Base-by-base conservation (phyloP, 2,329 filamentous ascomycete genomes). In the Cercospora janseana region DNA sequence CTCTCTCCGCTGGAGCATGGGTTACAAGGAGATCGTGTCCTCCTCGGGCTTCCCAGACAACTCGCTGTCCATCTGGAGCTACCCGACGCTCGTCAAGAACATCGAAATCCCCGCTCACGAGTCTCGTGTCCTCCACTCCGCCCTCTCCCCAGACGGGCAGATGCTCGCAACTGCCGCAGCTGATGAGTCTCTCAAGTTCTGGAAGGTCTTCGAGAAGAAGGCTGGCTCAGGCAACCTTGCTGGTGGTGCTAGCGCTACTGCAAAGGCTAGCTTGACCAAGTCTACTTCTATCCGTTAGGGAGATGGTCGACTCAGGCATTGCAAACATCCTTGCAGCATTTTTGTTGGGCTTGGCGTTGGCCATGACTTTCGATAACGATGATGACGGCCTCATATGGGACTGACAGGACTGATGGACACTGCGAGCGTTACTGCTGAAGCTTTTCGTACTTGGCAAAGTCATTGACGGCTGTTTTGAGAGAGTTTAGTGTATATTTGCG, bases 131-230 rank as follows among this genome's bases (percentile, higher is more conserved):
- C 82, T 98, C 42, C 93, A 97, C 82, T 95, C 88, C 78, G 93
- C 88, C 69, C 82, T 98, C 62, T 96, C 90, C 75, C 93, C 93
- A 3, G 93, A 98, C 66, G 93, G 93, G 45, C 93, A 98, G 77
- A 95, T 96, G 83, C 82, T 98, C 49, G 93, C 93, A 43, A 98
- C 93, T 44, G 92, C 93, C 54, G 88, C 92, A 62, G 91, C 92
- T 28, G 93, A 98, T 65, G 93, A 98, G 79, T 92, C 86, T 67
- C 79, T 98, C 71, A 98, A 98, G 77, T 98, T 98, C 80, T 98
- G 93, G 93, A 98, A 98, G 83, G 80, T 98, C 63, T 98, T 98
- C 67, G 93, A 98, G 80, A 96, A 95, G 82, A 97, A 96, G 82
- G 78, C 91, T 13, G 90, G 89, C 52, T 75, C 80, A 54, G 80